Evolutionary conservation across 768 basidiomycete species (phyloP), one percentile per base, ranked within the genome.

Genomic region (Lentinula detonsa): DNA sequence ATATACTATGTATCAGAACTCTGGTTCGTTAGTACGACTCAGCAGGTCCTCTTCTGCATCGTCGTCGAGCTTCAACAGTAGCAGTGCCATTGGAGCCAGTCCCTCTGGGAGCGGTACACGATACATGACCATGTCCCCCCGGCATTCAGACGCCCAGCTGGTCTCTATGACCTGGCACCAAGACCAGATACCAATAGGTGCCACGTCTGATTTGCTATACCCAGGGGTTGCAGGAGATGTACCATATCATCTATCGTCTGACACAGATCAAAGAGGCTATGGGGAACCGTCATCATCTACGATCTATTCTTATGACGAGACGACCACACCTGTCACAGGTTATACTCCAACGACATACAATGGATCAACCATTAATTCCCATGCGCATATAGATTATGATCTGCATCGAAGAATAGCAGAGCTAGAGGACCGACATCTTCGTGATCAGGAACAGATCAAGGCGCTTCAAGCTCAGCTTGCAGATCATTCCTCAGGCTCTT

Each of bases 331-430:
- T 49, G 8, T 33, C 50, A 5, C 58, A 35, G 35, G 46, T 18
- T 52, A 18, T 48, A 37, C 7, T 15, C 39, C 35, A 31, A 48
- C 42, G 56, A 57, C 40, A 39, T 16, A 5, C 21, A 18, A 46
- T 49, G 48, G 18, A 8, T 50, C 46, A 9, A 34, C 57, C 8
- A 28, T 45, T 7, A 11, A 59, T 59, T 59, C 45, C 10, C 40
- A 34, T 18, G 5, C 33, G 28, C 23, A 34, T 23, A 21, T 33
- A 28, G 40, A 28, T 31, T 21, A 33, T 34, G 56, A 57, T 33
- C 81, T 91, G 31, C 82, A 82, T 43, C 81, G 78, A 64, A 79
- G 76, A 62, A 75, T 91, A 53, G 80, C 75, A 18, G 85, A 90
- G 62, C 79, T 90, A 40, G 87, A 91, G 72, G 77, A 79, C 59